Evolutionary conservation across 176 grass and related monocot species (phyloP).

Genomic region (Zea mays): Zm-B73-REFERENCE-NAM-5.0 NC_050100.1:76693001-76693500

Average conservation of each 20-base stretch:
- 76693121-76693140: constrained; percentile 19
- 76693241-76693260: constrained; percentile 21
- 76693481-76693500: constrained; percentile 28
- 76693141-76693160: constrained; percentile 31
- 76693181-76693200: constrained; percentile 24
- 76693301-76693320: constrained; percentile 1
- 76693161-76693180: constrained; percentile 34
- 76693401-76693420: constrained; percentile 31
- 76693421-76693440: constrained; percentile 26
- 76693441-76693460: constrained; percentile 37
- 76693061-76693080: constrained; percentile 33
- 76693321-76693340: constrained; percentile 5
- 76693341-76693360: background rate
- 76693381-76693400: constrained; percentile 9
- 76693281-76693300: constrained; percentile 20
- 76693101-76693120: constrained; percentile 37
- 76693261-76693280: constrained; percentile 15
- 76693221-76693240: constrained; percentile 20
- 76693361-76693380: constrained; percentile 19
- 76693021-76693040: constrained; percentile 24
- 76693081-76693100: constrained; percentile 29
- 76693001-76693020: constrained; percentile 26
- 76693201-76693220: constrained; percentile 19
- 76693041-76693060: constrained; percentile 40
- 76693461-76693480: constrained; percentile 27